Percentiles rank a stretch among this genome's conserved stretches.
phyloP scores from a whole-genome alignment of 2,329 filamentous ascomycete genomes.

The Lachnellula hyalina region DNA sequence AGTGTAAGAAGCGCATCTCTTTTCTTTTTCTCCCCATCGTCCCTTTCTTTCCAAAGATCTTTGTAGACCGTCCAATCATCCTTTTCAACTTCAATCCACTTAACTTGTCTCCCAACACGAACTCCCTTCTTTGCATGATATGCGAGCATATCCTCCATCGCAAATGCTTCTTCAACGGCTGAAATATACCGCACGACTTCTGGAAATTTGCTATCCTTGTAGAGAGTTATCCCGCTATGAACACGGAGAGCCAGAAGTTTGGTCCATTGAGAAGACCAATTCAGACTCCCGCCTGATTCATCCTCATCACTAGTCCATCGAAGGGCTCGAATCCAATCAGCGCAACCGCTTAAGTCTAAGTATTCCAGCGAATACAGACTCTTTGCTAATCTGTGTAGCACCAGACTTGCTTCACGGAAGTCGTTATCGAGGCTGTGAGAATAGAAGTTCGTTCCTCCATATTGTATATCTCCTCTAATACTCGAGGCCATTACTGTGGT shows the following conservation, averaged over 20 bases:
- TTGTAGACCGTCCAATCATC: conserved; percentile 19
- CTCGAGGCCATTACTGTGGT: conserved; percentile 42
- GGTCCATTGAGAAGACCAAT: conserved; percentile 25
- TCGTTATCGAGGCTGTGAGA: conserved; percentile 54
- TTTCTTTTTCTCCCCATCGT: conserved; percentile 13
- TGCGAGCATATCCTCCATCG: conserved; percentile 15
- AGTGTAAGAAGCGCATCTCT: conserved; percentile 4
- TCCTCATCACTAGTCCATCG: conserved; percentile 15
- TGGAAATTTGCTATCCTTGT: conserved; percentile 3
- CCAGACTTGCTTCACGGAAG: conserved; percentile 52
- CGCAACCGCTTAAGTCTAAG: conserved; percentile 56
- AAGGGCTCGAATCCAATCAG: conserved; percentile 40
- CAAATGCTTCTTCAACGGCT: conserved; percentile 12
- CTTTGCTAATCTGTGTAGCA: conserved; percentile 50
- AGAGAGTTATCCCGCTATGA: conserved; percentile 12
- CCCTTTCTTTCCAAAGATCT: conserved; percentile 12
- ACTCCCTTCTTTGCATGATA: conserved; percentile 12
- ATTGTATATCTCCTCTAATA: conserved; percentile 40
- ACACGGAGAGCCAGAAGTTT: conserved; percentile 17
- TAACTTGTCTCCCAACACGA: neutral
- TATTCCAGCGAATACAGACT: conserved; percentile 54
- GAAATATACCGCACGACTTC: conserved; percentile 12
- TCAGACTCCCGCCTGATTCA: conserved; percentile 14
- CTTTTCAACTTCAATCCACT: conserved; percentile 19
- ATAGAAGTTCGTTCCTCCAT: conserved; percentile 51